These are phyloP conservation scores for Russula dissimulans DNA, from an alignment of 768 basidiomycete species.

Conservation along the genomic window DNA sequence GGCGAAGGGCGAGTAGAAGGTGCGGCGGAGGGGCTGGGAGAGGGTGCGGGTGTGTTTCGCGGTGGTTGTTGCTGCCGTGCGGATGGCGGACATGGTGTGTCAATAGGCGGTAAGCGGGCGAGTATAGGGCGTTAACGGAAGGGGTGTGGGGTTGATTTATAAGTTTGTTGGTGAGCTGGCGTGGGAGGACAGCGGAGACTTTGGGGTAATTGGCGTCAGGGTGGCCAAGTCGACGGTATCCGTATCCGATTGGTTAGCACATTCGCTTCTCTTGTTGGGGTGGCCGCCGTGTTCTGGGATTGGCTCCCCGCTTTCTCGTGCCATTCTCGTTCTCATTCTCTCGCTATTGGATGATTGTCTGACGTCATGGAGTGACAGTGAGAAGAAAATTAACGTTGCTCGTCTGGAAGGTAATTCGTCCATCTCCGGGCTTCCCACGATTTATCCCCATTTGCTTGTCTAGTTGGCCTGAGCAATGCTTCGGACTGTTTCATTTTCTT, in stretches of 20 bases:
- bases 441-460: neutral
- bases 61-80: conserved; percentile 14
- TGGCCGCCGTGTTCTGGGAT: neutral
- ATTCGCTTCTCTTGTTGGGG: conserved; percentile 5
- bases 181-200: neutral
- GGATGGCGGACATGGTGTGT: conserved; percentile 25
- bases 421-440: neutral
- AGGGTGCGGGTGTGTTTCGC: conserved; percentile 25
- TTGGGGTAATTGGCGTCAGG: no score
- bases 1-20: conserved; percentile 60
- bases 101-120: neutral
- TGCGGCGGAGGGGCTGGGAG: conserved; percentile 30
- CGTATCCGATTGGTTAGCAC: conserved; percentile 14
- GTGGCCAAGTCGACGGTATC: no score
- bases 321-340: neutral
- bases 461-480: no score
- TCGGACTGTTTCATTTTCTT: neutral
- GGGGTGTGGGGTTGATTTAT: neutral
- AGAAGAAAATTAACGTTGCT: no score
- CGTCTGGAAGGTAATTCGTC: neutral
- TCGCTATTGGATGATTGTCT: neutral
- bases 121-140: neutral
- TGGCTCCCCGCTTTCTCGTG: neutral
- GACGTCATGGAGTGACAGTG: no score
- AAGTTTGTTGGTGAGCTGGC: neutral